Conservation (phyloP, 768 basidiomycete species). For the Pisolithus tinctorius region DNA sequence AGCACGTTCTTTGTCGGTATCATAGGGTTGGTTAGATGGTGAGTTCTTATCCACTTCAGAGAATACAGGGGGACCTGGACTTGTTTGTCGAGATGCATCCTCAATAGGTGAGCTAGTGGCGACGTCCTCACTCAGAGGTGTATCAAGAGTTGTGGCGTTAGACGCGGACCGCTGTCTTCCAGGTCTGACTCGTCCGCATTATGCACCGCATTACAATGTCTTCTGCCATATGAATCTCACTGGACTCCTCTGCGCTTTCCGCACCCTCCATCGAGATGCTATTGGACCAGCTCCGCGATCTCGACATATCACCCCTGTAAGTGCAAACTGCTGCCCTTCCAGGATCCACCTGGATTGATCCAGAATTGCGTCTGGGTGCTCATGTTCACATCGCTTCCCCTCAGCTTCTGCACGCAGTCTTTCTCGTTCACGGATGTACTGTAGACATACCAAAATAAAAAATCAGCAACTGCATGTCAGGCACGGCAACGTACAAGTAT, state of each 20-base stretch:
- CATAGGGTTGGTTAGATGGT: background rate
- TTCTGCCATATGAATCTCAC: conserved; percentile 16
- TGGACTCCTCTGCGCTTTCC: conserved; percentile 34
- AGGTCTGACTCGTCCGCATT: background rate
- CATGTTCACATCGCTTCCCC: conserved; percentile 69
- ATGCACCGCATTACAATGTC: background rate
- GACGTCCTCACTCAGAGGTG: conserved; percentile 3
- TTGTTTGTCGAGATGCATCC: background rate
- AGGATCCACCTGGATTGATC: conserved; percentile 84
- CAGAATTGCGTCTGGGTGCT: conserved; percentile 85
- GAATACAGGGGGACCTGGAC: background rate
- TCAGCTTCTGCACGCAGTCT: conserved; percentile 63
- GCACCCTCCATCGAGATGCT: conserved; percentile 33
- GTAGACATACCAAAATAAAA: conserved; percentile 1
- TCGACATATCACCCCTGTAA: conserved; percentile 42
- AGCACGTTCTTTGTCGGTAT: background rate
- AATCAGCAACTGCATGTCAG: background rate
- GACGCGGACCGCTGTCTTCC: conserved; percentile 17
- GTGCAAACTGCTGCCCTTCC: conserved; percentile 73
- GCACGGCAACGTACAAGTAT: background rate
- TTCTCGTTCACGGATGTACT: conserved; percentile 71
- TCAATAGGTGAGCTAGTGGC: background rate
- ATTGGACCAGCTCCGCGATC: conserved; percentile 51
- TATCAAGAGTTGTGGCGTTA: conserved; percentile 19
- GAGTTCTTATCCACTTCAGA: background rate